Evolutionary conservation across 768 basidiomycete species (phyloP).

Genomic region (Naganishia randhawae): DNA sequence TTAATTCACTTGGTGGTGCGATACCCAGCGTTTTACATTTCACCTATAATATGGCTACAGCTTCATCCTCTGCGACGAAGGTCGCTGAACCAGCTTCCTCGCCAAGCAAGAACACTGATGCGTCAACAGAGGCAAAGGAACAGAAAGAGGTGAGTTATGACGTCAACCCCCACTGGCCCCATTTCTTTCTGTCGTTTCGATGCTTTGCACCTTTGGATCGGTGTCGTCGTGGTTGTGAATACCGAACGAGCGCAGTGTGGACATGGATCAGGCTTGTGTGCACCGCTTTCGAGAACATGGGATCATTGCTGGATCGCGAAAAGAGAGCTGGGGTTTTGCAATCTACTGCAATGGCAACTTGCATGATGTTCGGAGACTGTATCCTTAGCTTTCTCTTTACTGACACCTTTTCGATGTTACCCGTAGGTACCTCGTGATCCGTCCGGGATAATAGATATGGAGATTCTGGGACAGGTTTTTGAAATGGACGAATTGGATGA

Average conservation of each 20-base stretch:
- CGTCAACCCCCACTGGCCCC: background rate
- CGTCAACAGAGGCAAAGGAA: background rate
- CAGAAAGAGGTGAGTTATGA: conserved; percentile 28
- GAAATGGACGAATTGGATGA: conserved; percentile 62
- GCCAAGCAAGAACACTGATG: background rate
- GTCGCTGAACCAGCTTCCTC: background rate
- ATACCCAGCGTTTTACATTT: background rate
- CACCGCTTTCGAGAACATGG: no score
- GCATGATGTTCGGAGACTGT: no score
- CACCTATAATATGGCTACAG: conserved; percentile 6
- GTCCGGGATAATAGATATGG: conserved; percentile 64
- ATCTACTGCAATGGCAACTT: no score
- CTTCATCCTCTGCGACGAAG: background rate
- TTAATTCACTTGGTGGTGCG: no score
- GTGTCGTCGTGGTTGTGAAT: no score
- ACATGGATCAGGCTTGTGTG: no score
- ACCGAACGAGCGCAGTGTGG: no score
- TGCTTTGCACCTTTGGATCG: no score
- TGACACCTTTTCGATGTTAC: background rate
- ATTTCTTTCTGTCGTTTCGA: background rate
- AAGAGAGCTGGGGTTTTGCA: no score
- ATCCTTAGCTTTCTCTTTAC: background rate
- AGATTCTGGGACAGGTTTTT: conserved; percentile 76
- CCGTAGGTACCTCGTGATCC: conserved; percentile 30
- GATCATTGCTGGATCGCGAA: no score